phyloP scores from a whole-genome alignment of 768 basidiomycete species.

The Phylloporus arenicola region DNA sequence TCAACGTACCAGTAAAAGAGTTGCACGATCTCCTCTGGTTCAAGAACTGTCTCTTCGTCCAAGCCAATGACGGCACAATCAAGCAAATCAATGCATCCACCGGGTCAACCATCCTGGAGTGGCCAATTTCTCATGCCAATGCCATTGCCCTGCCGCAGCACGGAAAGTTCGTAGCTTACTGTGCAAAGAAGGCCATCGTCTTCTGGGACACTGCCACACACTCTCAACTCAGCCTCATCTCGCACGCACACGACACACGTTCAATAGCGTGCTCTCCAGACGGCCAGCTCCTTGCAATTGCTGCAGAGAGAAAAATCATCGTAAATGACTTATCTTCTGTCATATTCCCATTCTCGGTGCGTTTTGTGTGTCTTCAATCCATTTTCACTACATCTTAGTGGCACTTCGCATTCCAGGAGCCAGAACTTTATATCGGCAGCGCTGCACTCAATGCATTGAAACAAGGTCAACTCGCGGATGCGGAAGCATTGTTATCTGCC shows the following conservation, averaged over 20 bases:
- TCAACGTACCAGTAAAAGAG: too few species aligned
- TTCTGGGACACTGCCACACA: background rate
- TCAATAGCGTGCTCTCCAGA: background rate
- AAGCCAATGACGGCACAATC: too few species aligned
- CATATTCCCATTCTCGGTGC: background rate
- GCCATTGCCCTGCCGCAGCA: background rate
- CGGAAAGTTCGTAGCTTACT: background rate
- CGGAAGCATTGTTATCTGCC: too few species aligned
- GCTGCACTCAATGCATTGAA: too few species aligned
- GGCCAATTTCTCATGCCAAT: background rate
- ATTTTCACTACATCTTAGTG: too few species aligned
- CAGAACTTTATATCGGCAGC: background rate
- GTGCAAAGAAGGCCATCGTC: background rate
- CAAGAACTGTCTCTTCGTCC: too few species aligned
- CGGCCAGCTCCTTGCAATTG: background rate
- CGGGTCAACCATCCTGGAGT: background rate
- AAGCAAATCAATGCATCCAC: too few species aligned
- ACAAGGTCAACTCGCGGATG: too few species aligned
- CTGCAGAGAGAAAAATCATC: background rate
- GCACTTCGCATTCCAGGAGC: too few species aligned
- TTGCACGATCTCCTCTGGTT: too few species aligned
- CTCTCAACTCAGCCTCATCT: background rate
- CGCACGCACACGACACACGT: background rate
- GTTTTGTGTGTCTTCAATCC: background rate
- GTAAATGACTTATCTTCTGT: background rate